Evolutionary conservation across 2,329 filamentous ascomycete species (phyloP), one percentile per base, ranked within the genome.

Genomic region (Alternaria infectoria): DNA sequence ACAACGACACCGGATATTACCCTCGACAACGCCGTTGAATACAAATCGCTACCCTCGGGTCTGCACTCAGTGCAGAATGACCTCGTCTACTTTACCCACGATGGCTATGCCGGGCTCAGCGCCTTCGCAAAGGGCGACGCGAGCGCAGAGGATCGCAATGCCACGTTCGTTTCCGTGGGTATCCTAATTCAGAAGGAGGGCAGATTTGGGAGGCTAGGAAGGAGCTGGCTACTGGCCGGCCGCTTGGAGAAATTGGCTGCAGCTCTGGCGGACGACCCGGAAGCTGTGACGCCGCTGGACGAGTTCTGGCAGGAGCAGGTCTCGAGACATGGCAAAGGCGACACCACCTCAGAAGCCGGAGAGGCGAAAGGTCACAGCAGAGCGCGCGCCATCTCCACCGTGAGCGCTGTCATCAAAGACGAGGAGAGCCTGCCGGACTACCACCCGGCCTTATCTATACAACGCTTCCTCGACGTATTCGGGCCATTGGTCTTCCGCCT

Each of bases 1-100:
- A 88, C 90, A 12, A 81, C 88, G 1, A 81, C 88, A 1, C 85
- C 89, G 13, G 89, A 88, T 52, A 86, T 95, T 81, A 85, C 87
- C 80, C 87, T 98, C 52, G 92, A 97, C 71, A 93, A 93, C 59
- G 89, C 91, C 23, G 93, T 97, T 74, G 96, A 99, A 81, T 99
- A 93, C 86, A 98, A 97, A 82, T 96, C 93, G 65, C 86, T 99
- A 50, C 96, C 96, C 3, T 98, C 95, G 0, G 96, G 96, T 23
- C 81, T 97, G 54, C 96, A 99, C 81, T 91, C 93, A 61, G 93
- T 98, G 19, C 85, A 90, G 30, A 89, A 94, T 69, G 96, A 99
- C 80, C 85, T 98, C 55, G 85, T 91, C 81, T 99, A 98, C 83
- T 99, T 98, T 79, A 90, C 97, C 46, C 93, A 98, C 76, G 90